These are phyloP conservation scores for Pneumocystis carinii DNA, from an alignment of 1,139 yeast species.

Conservation along the genomic window DNA sequence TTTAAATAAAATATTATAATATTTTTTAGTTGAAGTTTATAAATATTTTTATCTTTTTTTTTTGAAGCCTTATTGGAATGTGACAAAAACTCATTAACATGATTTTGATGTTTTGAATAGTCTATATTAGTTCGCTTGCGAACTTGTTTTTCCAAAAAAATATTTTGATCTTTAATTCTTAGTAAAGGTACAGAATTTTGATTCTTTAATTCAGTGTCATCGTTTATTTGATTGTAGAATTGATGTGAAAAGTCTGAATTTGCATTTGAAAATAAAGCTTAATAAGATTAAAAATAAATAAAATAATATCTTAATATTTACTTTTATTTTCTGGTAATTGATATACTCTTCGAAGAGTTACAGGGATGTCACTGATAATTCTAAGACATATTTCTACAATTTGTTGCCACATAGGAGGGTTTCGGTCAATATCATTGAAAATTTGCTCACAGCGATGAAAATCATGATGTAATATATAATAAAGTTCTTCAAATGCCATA, in stretches of 20 bases:
- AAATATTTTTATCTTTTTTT: not conserved
- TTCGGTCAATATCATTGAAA: conserved; percentile 24
- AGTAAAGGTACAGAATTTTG: not conserved
- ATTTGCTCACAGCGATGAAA: conserved; percentile 23
- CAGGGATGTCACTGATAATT: conserved; percentile 9
- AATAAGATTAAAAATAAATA: not conserved
- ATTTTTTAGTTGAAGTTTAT: not conserved
- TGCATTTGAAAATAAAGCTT: conserved; percentile 5
- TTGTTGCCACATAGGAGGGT: conserved; percentile 16
- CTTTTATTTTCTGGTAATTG: not conserved
- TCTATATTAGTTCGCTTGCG: not conserved
- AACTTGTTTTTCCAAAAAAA: not conserved
- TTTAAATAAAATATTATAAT: not conserved
- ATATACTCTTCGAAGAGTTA: conserved; percentile 7
- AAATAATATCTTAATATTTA: not conserved
- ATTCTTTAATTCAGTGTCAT: not conserved
- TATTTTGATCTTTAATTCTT: conserved; percentile 1
- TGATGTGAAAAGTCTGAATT: conserved; percentile 5
- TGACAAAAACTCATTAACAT: not conserved
- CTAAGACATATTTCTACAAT: conserved; percentile 14
- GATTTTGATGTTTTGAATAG: not conserved
- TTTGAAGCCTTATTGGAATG: not conserved
- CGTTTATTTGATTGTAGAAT: conserved; percentile 3
- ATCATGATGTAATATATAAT: conserved; percentile 21
- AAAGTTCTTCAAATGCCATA: conserved; percentile 28